These are phyloP conservation scores for Termitomyces sp. DNA, from an alignment of 768 basidiomycete genomes.

Conservation along the genomic window DNA sequence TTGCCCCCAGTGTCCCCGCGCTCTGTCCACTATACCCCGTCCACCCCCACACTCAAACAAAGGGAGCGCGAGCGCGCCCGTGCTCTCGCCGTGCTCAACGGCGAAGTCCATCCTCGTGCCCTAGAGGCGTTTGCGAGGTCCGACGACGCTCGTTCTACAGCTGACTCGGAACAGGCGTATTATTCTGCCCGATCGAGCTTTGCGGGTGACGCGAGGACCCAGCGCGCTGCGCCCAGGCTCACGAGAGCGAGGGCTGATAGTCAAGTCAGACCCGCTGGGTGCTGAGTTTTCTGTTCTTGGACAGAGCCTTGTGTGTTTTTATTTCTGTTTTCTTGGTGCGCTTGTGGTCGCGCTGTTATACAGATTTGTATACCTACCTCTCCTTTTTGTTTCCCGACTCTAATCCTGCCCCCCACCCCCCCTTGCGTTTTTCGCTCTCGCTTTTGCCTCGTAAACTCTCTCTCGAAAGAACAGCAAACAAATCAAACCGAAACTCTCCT, in stretches of 20 bases:
- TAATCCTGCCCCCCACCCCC: too few relatives aligned
- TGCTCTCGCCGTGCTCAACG: not conserved
- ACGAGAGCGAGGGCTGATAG: not conserved
- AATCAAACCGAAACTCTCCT: too few relatives aligned
- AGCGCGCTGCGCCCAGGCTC: too few relatives aligned
- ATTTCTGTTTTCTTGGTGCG: too few relatives aligned
- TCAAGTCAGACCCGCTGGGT: not conserved
- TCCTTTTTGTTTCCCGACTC: too few relatives aligned
- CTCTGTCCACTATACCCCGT: slow-evolving; percentile 6
- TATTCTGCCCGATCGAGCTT: not conserved
- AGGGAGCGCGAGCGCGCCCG: not conserved
- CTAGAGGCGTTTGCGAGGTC: not conserved
- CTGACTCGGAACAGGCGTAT: not conserved
- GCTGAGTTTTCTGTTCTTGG: too few relatives aligned
- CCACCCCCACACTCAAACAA: not conserved
- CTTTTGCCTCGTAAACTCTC: too few relatives aligned
- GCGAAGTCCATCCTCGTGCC: not conserved
- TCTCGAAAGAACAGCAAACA: not conserved
- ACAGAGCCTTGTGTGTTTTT: too few relatives aligned
- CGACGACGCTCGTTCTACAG: too few relatives aligned
- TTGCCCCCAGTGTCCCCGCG: slow-evolving; percentile 2
- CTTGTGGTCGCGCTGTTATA: too few relatives aligned
- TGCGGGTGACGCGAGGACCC: not conserved
- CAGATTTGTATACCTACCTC: too few relatives aligned
- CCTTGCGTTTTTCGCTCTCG: too few relatives aligned